Conservation (phyloP, 2,329 filamentous ascomycete species). For the Aspergillus flavus region DNA sequence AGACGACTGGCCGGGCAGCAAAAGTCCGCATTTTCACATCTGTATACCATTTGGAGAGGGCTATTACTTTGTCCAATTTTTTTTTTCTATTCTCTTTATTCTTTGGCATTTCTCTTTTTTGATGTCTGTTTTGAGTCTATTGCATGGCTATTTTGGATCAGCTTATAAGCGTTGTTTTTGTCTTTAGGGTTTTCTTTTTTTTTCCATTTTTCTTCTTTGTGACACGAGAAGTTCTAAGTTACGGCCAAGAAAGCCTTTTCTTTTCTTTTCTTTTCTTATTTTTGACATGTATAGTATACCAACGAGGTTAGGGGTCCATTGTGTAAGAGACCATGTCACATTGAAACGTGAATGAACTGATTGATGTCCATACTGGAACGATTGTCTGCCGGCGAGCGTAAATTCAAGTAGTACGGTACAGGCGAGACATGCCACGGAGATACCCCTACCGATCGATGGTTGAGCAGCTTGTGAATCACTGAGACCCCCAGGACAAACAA, state of each 20-base stretch:
- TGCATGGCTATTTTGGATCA: neutral
- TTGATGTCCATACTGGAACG: slow-evolving; percentile 2
- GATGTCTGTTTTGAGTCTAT: neutral
- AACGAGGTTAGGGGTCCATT: neutral
- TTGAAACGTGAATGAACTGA: slow-evolving; percentile 7
- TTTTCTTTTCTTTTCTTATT: neutral
- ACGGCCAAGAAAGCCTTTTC: neutral
- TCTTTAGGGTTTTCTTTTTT: neutral
- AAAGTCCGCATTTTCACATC: slow-evolving; percentile 3
- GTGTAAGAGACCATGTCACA: slow-evolving; percentile 4
- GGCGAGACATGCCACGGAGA: neutral
- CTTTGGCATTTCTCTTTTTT: neutral
- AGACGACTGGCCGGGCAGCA: neutral
- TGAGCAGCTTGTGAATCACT: neutral
- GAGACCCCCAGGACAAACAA: neutral
- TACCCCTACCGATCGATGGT: neutral
- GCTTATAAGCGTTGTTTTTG: neutral
- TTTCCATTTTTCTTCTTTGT: neutral
- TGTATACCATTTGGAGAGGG: neutral
- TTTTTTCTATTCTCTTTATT: neutral
- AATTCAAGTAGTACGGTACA: neutral
- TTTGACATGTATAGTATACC: slow-evolving; percentile 10
- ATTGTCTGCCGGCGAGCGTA: neutral
- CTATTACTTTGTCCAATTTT: neutral
- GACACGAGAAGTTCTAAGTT: neutral